phyloP scores from a whole-genome alignment of 139 green algal genomes.

The Ulvella scutata region DNA sequence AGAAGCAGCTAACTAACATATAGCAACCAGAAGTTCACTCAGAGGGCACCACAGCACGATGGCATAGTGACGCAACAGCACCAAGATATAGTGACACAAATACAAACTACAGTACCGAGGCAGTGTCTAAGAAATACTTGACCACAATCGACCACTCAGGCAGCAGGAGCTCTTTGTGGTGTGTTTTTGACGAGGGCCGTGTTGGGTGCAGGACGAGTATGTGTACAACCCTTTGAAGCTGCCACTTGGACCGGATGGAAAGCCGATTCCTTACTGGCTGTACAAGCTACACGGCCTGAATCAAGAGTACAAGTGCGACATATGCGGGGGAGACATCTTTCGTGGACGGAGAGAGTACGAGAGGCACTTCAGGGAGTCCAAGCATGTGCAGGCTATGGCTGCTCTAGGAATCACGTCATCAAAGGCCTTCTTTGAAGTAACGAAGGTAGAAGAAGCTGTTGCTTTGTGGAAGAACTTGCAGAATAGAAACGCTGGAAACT shows the following conservation, averaged over 20 bases:
- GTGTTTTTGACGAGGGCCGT: slow-evolving; percentile 16
- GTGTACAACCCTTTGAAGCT: slow-evolving; percentile 99
- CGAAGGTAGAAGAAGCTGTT: slow-evolving; percentile 73
- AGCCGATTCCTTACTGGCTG: slow-evolving; percentile 99
- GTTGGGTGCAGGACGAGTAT: slow-evolving; percentile 70
- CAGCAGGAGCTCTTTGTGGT: too few relatives aligned
- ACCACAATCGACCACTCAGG: too few relatives aligned
- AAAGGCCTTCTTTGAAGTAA: slow-evolving; percentile 89
- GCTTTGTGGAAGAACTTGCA: slow-evolving; percentile 68
- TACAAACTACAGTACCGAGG: too few relatives aligned
- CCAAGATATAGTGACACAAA: too few relatives aligned
- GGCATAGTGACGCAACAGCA: too few relatives aligned
- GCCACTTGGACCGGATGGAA: slow-evolving; percentile 95
- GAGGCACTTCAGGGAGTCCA: slow-evolving; percentile 89
- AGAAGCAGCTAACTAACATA: too few relatives aligned
- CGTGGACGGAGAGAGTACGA: slow-evolving; percentile 90
- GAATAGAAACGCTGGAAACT: slow-evolving; percentile 43
- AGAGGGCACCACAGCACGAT: too few relatives aligned
- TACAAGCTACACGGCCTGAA: slow-evolving; percentile 99
- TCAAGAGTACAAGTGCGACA: slow-evolving; percentile 93
- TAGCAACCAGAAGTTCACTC: too few relatives aligned
- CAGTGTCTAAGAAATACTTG: too few relatives aligned
- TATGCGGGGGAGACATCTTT: slow-evolving; percentile 75
- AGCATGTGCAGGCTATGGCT: slow-evolving; percentile 83
- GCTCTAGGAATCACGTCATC: slow-evolving; percentile 93